These are phyloP conservation scores for Picea sitchensis DNA, from an alignment of 75 land plant genomes.

Conservation along the genomic window DNA sequence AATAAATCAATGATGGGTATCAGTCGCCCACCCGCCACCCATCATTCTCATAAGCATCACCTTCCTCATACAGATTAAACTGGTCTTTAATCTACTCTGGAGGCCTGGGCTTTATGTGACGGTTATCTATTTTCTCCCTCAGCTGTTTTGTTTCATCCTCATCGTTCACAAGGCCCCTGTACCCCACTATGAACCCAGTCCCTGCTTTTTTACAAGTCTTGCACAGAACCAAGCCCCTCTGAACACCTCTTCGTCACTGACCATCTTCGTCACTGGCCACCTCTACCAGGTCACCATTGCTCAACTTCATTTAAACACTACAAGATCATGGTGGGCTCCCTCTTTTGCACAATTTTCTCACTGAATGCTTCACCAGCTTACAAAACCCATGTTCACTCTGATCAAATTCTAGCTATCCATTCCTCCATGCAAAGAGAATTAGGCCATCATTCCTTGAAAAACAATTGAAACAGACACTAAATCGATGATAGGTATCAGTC, in stretches of 20 bases:
- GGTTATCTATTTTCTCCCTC: conserved; percentile 26
- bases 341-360: too few species aligned
- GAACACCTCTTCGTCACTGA: conserved; percentile 23
- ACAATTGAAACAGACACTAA: too few species aligned
- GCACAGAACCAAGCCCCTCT: conserved; percentile 24
- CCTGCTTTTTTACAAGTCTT: conserved; percentile 21
- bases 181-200: conserved; percentile 28
- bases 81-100: conserved; percentile 8
- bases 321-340: too few species aligned
- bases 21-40: conserved; percentile 58
- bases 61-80: conserved; percentile 40
- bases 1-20: too few species aligned
- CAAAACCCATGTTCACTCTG: too few species aligned
- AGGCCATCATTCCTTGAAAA: too few species aligned
- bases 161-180: conserved; percentile 37
- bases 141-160: conserved; percentile 27
- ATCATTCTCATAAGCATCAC: conserved; percentile 51
- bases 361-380: too few species aligned
- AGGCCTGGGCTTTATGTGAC: conserved; percentile 39
- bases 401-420: too few species aligned
- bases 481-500: not conserved
- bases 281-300: conserved; percentile 33
- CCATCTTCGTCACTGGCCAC: not conserved
- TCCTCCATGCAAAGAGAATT: too few species aligned
- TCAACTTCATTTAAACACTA: conserved; percentile 6